A percentile compares a stretch with the other conserved stretches of the same genome.
phyloP scores from a whole-genome alignment of 2,329 filamentous ascomycete species.

The Diaporthe caulivora region DNA sequence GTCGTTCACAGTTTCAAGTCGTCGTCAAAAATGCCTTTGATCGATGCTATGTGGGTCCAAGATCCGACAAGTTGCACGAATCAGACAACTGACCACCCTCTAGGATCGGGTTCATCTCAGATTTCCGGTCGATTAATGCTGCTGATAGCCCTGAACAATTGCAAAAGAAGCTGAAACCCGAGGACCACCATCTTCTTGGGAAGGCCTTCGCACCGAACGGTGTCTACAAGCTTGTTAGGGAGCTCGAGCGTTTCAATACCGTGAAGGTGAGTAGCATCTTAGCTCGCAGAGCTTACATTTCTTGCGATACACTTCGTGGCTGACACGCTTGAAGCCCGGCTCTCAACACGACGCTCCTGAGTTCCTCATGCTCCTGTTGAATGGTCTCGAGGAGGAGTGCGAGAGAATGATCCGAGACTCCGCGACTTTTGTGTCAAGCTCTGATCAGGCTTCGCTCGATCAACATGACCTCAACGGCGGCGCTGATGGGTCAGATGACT shows the following conservation, averaged over 20 bases:
- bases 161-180: slow-evolving; percentile 78
- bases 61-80: not conserved
- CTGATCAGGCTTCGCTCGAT: slow-evolving; percentile 4
- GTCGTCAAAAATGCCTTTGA: slow-evolving; percentile 84
- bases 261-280: slow-evolving; percentile 79
- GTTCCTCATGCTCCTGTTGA: slow-evolving; percentile 92
- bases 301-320: slow-evolving; percentile 4
- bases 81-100: slow-evolving; percentile 27
- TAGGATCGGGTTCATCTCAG: slow-evolving; percentile 95
- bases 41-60: slow-evolving; percentile 86
- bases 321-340: slow-evolving; percentile 73
- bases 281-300: slow-evolving; percentile 24
- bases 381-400: slow-evolving; percentile 94
- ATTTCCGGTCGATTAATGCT: slow-evolving; percentile 89
- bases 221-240: slow-evolving; percentile 92
- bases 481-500: slow-evolving; percentile 66
- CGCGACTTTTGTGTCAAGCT: not conserved
- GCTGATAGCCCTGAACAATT: slow-evolving; percentile 80
- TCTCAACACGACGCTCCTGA: slow-evolving; percentile 99
- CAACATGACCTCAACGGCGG: slow-evolving; percentile 40
- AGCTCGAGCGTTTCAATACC: slow-evolving; percentile 87
- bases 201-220: slow-evolving; percentile 94
- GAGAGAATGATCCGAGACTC: slow-evolving; percentile 72
- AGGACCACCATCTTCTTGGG: slow-evolving; percentile 90
- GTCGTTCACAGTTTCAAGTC: slow-evolving; percentile 89